Conservation (phyloP, 2,329 filamentous ascomycete genomes). For the Setomelanomma holmii region DNA sequence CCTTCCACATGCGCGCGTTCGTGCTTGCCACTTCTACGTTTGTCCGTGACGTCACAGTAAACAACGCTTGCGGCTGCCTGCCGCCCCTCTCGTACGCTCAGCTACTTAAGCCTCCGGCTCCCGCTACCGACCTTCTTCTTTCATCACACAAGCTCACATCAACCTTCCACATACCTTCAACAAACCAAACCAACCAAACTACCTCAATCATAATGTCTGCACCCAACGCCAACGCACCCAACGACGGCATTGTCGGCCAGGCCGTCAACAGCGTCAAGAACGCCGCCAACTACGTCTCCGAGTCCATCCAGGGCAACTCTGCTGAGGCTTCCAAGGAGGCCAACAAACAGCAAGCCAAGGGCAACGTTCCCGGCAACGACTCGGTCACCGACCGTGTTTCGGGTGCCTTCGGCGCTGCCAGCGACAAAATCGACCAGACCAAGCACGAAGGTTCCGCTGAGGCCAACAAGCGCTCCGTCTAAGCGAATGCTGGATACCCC, state of each 20-base stretch:
- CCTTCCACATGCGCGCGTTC: background rate
- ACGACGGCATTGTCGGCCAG: conserved; percentile 54
- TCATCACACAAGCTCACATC: conserved; percentile 19
- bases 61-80: background rate
- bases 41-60: background rate
- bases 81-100: conserved; percentile 8
- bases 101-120: conserved; percentile 22
- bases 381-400: conserved; percentile 57
- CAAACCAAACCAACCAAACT: conserved; percentile 19
- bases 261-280: conserved; percentile 56
- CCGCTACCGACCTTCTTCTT: conserved; percentile 8
- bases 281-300: conserved; percentile 73
- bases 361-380: conserved; percentile 61
- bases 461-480: conserved; percentile 56
- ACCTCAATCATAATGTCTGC: conserved; percentile 50
- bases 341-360: conserved; percentile 67
- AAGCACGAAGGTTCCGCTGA: conserved; percentile 59
- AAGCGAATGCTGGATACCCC: conserved; percentile 19
- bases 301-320: conserved; percentile 65
- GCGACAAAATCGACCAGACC: conserved; percentile 62
- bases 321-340: conserved; percentile 69
- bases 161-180: conserved; percentile 1
- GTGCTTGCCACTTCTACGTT: background rate
- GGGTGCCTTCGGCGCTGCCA: conserved; percentile 59
- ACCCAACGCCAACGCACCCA: conserved; percentile 53